Conservation (phyloP, 257 asterid genomes). For the Penstemon newberryi region DNA sequence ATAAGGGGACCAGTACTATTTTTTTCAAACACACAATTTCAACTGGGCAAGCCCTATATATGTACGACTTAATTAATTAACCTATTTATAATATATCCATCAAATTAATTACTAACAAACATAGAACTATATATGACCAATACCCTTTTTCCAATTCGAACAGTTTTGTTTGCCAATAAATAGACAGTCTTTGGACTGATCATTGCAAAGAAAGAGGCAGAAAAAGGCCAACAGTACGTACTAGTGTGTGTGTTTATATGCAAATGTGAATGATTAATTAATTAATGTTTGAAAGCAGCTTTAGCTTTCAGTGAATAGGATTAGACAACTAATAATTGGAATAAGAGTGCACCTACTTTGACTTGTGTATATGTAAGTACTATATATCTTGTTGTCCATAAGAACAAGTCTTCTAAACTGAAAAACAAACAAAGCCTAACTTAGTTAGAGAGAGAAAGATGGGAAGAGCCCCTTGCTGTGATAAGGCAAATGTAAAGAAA, state of each 20-base stretch:
- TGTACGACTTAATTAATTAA: too few relatives aligned
- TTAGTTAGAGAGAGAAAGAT: conserved; percentile 38
- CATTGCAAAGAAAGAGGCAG: conserved; percentile 3
- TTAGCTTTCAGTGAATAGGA: conserved; percentile 25
- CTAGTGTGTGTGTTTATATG: too few relatives aligned
- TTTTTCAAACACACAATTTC: too few relatives aligned
- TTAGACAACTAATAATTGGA: conserved; percentile 35
- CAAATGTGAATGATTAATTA: conserved; percentile 4
- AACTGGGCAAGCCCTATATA: too few relatives aligned
- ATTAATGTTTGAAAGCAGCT: conserved; percentile 24
- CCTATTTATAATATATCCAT: too few relatives aligned
- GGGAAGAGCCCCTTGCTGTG: conserved; percentile 96
- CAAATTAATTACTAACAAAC: too few relatives aligned
- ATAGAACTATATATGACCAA: conserved; percentile 10
- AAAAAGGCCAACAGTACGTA: background rate
- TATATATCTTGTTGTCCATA: conserved; percentile 24
- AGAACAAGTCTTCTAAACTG: conserved; percentile 35
- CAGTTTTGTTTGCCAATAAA: conserved; percentile 29
- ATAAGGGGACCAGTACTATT: too few relatives aligned
- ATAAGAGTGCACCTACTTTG: conserved; percentile 41
- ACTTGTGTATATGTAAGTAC: conserved; percentile 36
- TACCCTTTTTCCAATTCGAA: conserved; percentile 25
- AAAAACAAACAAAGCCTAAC: conserved; percentile 22
- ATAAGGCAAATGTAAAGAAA: conserved; percentile 80
- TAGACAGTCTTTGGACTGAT: conserved; percentile 44